Conservation (phyloP, 2,329 filamentous ascomycete species). For the Cladosporium austrohemisphaericum region DNA sequence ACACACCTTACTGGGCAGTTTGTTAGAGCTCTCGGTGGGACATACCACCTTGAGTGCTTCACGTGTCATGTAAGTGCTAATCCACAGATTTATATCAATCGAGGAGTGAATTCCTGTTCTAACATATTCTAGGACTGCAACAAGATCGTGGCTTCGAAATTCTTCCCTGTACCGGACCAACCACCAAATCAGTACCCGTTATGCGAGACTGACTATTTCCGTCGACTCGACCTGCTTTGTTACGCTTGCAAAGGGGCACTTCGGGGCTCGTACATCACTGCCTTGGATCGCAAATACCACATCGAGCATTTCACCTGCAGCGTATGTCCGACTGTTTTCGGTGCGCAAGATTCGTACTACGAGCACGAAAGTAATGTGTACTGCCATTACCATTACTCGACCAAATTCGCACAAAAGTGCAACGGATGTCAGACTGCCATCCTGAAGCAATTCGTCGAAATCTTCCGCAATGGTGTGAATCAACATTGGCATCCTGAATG, state of each 20-base stretch:
- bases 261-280: conserved; percentile 95
- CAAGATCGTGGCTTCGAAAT: conserved; percentile 96
- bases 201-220: conserved; percentile 97
- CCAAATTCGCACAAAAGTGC: conserved; percentile 90
- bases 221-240: conserved; percentile 84
- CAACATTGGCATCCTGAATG: conserved; percentile 99
- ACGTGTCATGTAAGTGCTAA: conserved; percentile 77
- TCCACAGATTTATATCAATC: background rate
- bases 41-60: conserved; percentile 96
- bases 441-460: conserved; percentile 97
- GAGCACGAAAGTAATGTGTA: conserved; percentile 96
- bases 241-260: conserved; percentile 88
- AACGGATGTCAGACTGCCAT: conserved; percentile 97
- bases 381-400: conserved; percentile 98
- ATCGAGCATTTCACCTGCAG: conserved; percentile 99
- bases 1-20: conserved; percentile 90
- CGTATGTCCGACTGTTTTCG: conserved; percentile 94
- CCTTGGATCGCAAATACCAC: conserved; percentile 95
- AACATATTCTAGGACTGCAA: conserved; percentile 73
- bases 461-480: conserved; percentile 95
- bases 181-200: conserved; percentile 87
- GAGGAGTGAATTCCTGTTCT: conserved; percentile 16
- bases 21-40: conserved; percentile 86
- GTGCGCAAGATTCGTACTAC: conserved; percentile 97
- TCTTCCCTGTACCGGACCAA: conserved; percentile 94